Evolutionary conservation across 441 rosid species (phyloP).

Genomic region (Populus hybrid): DNA sequence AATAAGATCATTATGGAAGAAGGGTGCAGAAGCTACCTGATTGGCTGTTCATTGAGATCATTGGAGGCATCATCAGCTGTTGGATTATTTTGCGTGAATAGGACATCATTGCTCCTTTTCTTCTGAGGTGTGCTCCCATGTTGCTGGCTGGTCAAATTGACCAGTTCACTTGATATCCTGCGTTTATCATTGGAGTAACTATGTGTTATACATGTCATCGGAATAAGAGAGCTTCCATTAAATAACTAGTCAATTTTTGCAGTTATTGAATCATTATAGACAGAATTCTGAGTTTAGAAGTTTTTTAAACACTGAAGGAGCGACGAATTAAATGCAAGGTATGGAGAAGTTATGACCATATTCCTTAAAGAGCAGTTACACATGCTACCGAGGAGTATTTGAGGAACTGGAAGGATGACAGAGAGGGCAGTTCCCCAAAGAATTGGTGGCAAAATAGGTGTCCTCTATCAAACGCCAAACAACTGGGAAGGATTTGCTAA

Average conservation of each 20-base stretch:
- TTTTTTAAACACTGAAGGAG: background rate
- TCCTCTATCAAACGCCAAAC: no score
- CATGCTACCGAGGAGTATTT: no score
- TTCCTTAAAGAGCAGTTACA: no score
- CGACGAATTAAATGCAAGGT: background rate
- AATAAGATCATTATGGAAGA: background rate
- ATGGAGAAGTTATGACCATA: no score
- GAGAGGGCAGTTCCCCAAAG: no score
- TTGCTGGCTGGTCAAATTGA: slow-evolving; percentile 37
- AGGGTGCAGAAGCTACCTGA: slow-evolving; percentile 34
- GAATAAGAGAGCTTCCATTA: background rate
- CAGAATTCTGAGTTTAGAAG: background rate
- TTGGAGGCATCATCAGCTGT: slow-evolving; percentile 30
- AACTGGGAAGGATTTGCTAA: no score
- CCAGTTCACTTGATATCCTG: slow-evolving; percentile 60
- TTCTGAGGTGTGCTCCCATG: slow-evolving; percentile 34
- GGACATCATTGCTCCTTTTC: slow-evolving; percentile 43
- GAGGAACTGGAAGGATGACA: no score
- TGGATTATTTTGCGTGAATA: slow-evolving; percentile 27
- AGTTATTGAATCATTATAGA: background rate
- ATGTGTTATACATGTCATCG: background rate
- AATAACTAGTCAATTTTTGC: background rate
- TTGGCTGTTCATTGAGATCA: slow-evolving; percentile 32
- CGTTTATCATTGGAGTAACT: slow-evolving; percentile 4
- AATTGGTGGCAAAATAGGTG: no score